Evolutionary conservation across 2,329 filamentous ascomycete genomes (phyloP), one percentile per base, ranked within the genome.

Genomic region (Epichloe gansuensis): DNA sequence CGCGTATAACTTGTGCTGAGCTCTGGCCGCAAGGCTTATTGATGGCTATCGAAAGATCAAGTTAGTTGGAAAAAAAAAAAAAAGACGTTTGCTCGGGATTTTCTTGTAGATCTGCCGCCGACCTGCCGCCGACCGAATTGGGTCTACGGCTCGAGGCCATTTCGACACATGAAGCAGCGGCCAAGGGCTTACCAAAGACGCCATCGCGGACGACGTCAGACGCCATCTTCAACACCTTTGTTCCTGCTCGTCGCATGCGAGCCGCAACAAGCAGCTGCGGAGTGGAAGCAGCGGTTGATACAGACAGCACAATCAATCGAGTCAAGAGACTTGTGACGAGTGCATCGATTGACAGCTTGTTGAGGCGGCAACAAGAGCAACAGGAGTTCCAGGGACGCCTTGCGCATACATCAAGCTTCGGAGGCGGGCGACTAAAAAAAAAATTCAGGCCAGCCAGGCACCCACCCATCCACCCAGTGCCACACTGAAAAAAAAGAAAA

Each of bases 1-100:
- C 85, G 64, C 91, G 89, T 58, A 98, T 81, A 39, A 94, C 85
- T 67, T 95, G 88, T 49, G 90, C 90, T 36, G 91, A 97, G 65
- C 85, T 89, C 62, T 91, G 80, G 61, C 84, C 86, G 62, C 83
- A 75, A 31, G 93, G 93, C 71, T 98, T 98, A 72, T 95, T 89
- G 68, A 98, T 85, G 67, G 88, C 91, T 95, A 38, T 38, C 17
- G 60, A 48, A 31, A 40, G 48, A 52, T 38, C 17, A 12, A 35
- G 36, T 51, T 35, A 47, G 44, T 51, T 13, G 3, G 15, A 35
- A 9, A n/a, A 13, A 31, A 17, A 11, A 27, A 31, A 8, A 31
- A 46, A n/a, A 8, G 27, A 11, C 5, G 36, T 12, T 5, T 9
- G 13, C 40, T 47, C 13, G 38, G 27, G 15, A 47, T 31, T 39